Conservation (phyloP, 1,284 basidiomycete genomes). For the Lentinula novae-zelandiae region DNA sequence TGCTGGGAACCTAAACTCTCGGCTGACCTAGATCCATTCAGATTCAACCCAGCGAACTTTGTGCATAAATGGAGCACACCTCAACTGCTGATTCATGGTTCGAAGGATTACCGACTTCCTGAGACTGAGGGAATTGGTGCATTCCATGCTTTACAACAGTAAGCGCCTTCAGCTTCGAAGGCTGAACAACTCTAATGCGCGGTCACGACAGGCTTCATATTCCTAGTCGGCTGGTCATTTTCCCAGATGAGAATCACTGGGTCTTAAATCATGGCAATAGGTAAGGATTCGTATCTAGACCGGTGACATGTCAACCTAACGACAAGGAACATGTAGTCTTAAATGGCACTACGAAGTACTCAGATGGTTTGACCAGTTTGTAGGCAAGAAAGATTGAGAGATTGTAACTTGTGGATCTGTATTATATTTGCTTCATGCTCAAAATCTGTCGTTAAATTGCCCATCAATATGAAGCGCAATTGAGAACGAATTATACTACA, state of each 20-base stretch:
- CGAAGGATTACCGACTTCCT: slow-evolving; percentile 81
- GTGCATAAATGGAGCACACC: slow-evolving; percentile 86
- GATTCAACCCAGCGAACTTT: slow-evolving; percentile 73
- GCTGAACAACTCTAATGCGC: neutral
- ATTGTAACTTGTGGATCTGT: neutral
- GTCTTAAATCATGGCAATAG: slow-evolving; percentile 75
- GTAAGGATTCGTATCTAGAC: slow-evolving; percentile 26
- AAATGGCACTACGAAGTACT: slow-evolving; percentile 91
- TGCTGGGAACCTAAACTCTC: neutral
- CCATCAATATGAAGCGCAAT: too few species aligned
- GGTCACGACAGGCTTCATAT: slow-evolving; percentile 59
- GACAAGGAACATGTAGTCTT: slow-evolving; percentile 36
- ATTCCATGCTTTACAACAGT: slow-evolving; percentile 81
- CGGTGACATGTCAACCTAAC: too few species aligned
- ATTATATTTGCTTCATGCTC: too few species aligned
- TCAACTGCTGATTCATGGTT: slow-evolving; percentile 80
- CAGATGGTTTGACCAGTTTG: slow-evolving; percentile 78
- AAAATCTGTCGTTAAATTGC: too few species aligned
- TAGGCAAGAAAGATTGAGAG: slow-evolving; percentile 35
- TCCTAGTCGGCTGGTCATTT: slow-evolving; percentile 81
- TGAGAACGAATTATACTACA: too few species aligned
- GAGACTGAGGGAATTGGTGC: slow-evolving; percentile 81
- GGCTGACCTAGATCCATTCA: slow-evolving; percentile 19
- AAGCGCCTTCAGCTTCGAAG: slow-evolving; percentile 23
- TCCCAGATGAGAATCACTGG: slow-evolving; percentile 95